These are phyloP conservation scores for Narthecium ossifragum DNA, from an alignment of 106 monocot genomes.

Conservation along the genomic window DNA sequence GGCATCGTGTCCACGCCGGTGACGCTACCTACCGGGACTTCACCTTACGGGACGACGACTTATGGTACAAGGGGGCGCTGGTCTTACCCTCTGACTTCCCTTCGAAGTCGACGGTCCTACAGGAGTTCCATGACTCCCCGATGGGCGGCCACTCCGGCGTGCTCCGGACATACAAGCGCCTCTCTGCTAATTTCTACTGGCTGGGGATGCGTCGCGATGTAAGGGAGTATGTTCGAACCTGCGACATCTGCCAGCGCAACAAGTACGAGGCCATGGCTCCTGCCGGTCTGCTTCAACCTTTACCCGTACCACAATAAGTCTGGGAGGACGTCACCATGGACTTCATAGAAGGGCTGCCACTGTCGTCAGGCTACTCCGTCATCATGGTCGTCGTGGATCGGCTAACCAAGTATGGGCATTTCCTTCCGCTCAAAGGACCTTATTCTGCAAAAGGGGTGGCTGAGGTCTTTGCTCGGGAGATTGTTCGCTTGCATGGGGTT, in stretches of 20 bases:
- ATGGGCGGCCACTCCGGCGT: constrained; percentile 1
- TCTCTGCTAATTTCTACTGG: neutral
- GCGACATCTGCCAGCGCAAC: constrained; percentile 1
- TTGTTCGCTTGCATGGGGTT: too few species aligned
- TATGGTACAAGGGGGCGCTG: too few species aligned
- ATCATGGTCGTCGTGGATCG: neutral
- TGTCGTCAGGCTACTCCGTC: neutral
- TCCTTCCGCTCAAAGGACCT: too few species aligned
- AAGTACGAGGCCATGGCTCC: neutral
- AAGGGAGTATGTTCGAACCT: neutral
- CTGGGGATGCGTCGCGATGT: neutral
- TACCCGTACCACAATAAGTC: constrained; percentile 6
- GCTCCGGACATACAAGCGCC: neutral
- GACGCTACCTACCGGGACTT: too few species aligned
- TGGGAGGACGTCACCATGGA: constrained; percentile 14
- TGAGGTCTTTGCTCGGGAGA: too few species aligned
- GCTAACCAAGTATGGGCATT: neutral
- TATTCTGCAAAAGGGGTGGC: too few species aligned
- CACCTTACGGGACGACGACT: too few species aligned
- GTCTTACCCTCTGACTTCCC: too few species aligned
- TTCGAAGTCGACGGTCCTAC: neutral
- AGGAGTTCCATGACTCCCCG: neutral
- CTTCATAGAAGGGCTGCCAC: constrained; percentile 11
- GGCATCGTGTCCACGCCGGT: too few species aligned
- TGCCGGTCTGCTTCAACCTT: constrained; percentile 11